Base-by-base conservation (phyloP, 495 filamentous ascomycete species). In the Lophiotrema nucula region DNA sequence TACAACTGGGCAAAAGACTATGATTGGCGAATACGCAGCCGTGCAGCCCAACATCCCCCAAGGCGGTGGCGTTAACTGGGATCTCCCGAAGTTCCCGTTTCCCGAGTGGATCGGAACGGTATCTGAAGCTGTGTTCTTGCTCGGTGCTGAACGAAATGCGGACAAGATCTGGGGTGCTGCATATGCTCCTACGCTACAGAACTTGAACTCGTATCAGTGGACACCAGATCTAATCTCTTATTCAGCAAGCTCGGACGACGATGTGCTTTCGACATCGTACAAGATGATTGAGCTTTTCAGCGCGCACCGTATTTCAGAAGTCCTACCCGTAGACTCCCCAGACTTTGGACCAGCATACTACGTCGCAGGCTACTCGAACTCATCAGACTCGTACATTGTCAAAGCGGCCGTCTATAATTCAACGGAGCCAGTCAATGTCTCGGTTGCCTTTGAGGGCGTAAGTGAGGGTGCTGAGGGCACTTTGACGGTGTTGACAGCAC, bases 361-460 rank as follows among this genome's bases (percentile, higher is more conserved):
- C 67, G 83, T 82, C 2, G 82, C 82, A 4, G 73, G 78, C 10
- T 70, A 66, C 16, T 72, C 65, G 19, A 64, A 70, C 1, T 63
- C 62, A 3, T 67, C 68, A 3, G 68, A 70, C 15, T 69, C 70
- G 16, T 70, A 77, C 55, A 72, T 80, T 47, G 79, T 85, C 70
- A 89, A 89, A 64, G 76, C 76, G 11, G 84, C 83, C 26, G 79
- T 85, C 0, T 89, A 88, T 71, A 88, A 89, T 71, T 74, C 76
- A 49, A 82, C 84, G 3, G 71, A 58, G 3, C 59, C 71, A 19
- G 72, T 79, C 0, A 65, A 78, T 0, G 73, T 88, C 15, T 72
- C 70, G 3, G 56, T 87, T 15, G 67, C 67, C 3, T 88, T 88
- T 48, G 79, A 80, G 13, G 81, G 81, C 4, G 59, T 83, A 12